phyloP scores from a whole-genome alignment of 768 basidiomycete species.

The Tylopilus rubrobrunneus region DNA sequence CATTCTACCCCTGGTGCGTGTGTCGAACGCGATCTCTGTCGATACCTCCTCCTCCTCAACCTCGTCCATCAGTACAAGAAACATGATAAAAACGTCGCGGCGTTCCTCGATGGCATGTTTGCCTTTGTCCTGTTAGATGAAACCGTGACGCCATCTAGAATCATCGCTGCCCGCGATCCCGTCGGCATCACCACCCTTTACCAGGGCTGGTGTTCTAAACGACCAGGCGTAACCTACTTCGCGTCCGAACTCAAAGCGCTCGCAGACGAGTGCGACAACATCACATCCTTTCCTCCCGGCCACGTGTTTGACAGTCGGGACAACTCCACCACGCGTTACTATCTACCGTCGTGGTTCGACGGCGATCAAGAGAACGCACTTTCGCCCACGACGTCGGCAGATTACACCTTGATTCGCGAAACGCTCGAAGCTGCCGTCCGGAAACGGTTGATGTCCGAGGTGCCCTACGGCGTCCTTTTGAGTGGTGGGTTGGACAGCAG shows the following conservation, averaged over 20 bases:
- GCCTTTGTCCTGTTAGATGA: conserved; percentile 96
- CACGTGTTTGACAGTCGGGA: conserved; percentile 91
- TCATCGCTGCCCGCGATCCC: conserved; percentile 96
- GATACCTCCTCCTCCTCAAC: not conserved
- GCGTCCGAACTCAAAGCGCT: conserved; percentile 95
- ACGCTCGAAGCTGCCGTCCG: conserved; percentile 87
- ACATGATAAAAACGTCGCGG: conserved; percentile 71
- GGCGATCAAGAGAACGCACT: conserved; percentile 68
- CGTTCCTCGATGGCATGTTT: conserved; percentile 95
- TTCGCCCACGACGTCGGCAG: conserved; percentile 52
- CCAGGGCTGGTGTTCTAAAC: conserved; percentile 86
- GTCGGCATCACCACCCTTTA: conserved; percentile 99
- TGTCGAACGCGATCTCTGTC: conserved; percentile 5
- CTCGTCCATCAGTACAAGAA: conserved; percentile 65
- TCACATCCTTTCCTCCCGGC: conserved; percentile 95
- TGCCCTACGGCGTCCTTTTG: conserved; percentile 94
- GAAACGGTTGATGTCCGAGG: conserved; percentile 97
- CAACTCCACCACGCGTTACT: conserved; percentile 77
- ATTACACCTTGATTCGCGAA: conserved; percentile 71
- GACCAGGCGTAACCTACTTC: conserved; percentile 84
- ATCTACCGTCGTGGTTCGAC: conserved; percentile 84
- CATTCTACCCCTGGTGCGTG: conserved; percentile 81
- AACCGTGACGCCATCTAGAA: conserved; percentile 79
- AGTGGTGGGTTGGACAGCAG: conserved; percentile 95
- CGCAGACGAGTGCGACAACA: conserved; percentile 86